Conservation (phyloP, 768 basidiomycete genomes). For the Calocybe indica region DNA sequence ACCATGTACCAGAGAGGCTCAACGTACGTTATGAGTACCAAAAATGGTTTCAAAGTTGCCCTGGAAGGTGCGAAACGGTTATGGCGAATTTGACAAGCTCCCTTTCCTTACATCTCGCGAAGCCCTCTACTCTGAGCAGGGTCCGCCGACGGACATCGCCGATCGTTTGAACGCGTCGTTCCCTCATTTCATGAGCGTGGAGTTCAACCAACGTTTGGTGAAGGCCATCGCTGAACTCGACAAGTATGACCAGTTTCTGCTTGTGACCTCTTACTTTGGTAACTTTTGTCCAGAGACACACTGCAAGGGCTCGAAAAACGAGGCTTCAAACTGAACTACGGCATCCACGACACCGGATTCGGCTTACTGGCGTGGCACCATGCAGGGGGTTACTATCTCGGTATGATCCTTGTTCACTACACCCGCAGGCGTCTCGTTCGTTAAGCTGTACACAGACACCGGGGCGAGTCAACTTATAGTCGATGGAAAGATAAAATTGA, state of each 20-base stretch:
- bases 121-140: slow-evolving; percentile 37
- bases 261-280: not conserved
- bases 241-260: slow-evolving; percentile 18
- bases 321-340: slow-evolving; percentile 40
- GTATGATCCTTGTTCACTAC: slow-evolving; percentile 11
- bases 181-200: slow-evolving; percentile 23
- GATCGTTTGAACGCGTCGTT: slow-evolving; percentile 42
- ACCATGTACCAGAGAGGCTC: slow-evolving; percentile 46
- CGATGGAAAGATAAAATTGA: slow-evolving; percentile 68
- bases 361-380: slow-evolving; percentile 22
- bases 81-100: not conserved
- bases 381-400: slow-evolving; percentile 33
- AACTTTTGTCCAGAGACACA: slow-evolving; percentile 18
- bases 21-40: slow-evolving; percentile 46
- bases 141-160: slow-evolving; percentile 39
- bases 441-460: slow-evolving; percentile 30
- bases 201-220: slow-evolving; percentile 11
- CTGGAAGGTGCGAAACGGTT: slow-evolving; percentile 14
- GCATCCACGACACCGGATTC: slow-evolving; percentile 32
- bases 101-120: not conserved
- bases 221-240: slow-evolving; percentile 26
- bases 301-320: slow-evolving; percentile 33
- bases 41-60: slow-evolving; percentile 27
- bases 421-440: no score
- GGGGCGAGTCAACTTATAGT: slow-evolving; percentile 57